Conservation (phyloP, 495 filamentous ascomycete genomes). For the Neohortaea acidophila region DNA sequence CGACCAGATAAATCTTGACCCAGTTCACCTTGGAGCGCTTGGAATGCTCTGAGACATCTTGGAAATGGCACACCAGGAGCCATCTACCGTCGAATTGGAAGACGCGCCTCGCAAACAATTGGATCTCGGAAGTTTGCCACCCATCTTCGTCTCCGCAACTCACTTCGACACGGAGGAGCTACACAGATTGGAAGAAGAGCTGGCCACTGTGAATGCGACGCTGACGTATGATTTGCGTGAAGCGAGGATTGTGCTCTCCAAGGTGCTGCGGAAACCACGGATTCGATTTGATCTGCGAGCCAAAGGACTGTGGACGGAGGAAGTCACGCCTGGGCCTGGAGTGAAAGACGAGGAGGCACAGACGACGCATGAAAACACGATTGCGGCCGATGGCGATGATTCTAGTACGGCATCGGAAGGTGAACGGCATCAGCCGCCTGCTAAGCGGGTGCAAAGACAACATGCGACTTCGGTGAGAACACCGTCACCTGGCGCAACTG, state of each 20-base stretch:
- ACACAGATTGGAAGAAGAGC: constrained; percentile 45
- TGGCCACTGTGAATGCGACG: constrained; percentile 36
- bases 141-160: constrained; percentile 58
- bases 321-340: no score
- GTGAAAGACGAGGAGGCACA: constrained; percentile 3
- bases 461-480: not conserved
- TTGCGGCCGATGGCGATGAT: constrained; percentile 19
- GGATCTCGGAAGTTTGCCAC: constrained; percentile 38
- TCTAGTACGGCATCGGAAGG: constrained; percentile 29
- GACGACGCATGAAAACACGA: not conserved
- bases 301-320: constrained; percentile 46
- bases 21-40: no score
- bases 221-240: constrained; percentile 61
- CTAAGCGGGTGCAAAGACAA: not conserved
- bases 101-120: constrained; percentile 3
- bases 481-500: constrained; percentile 1
- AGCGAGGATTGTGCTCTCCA: constrained; percentile 59
- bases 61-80: no score
- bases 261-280: constrained; percentile 49
- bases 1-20: no score
- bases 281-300: constrained; percentile 64
- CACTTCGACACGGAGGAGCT: constrained; percentile 48
- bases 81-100: no score
- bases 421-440: constrained; percentile 7
- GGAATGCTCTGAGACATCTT: no score